phyloP scores from a whole-genome alignment of 2,329 filamentous ascomycete genomes.

The Aspergillus sp. region DNA sequence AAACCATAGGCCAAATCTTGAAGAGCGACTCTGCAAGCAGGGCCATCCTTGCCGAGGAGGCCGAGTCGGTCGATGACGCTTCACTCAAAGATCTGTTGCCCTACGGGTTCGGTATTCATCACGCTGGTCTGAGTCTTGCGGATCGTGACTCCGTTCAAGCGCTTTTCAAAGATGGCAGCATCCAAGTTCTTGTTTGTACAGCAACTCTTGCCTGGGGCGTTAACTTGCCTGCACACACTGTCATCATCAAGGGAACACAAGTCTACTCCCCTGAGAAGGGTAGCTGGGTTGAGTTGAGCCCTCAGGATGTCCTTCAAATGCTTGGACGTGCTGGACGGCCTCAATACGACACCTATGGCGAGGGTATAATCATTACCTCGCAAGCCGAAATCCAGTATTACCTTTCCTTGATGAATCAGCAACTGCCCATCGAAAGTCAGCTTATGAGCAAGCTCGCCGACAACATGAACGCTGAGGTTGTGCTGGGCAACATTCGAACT shows the following conservation, averaged over 20 bases:
- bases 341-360: constrained; percentile 96
- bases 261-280: constrained; percentile 98
- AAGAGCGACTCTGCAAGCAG: constrained; percentile 89
- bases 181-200: constrained; percentile 95
- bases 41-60: constrained; percentile 84
- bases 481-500: constrained; percentile 87
- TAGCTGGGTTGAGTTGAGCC: constrained; percentile 96
- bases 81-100: constrained; percentile 93
- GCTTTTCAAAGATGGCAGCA: constrained; percentile 85
- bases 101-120: constrained; percentile 97
- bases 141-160: constrained; percentile 96
- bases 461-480: constrained; percentile 94
- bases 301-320: constrained; percentile 98
- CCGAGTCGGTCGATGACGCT: constrained; percentile 78
- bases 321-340: constrained; percentile 94
- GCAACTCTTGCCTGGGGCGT: constrained; percentile 99
- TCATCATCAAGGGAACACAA: constrained; percentile 98
- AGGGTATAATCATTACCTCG: constrained; percentile 98
- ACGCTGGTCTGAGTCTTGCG: constrained; percentile 94
- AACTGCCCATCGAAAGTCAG: constrained; percentile 96
- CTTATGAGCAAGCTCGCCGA: constrained; percentile 91
- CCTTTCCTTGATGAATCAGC: constrained; percentile 92
- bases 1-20: constrained; percentile 94
- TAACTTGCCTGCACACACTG: constrained; percentile 94
- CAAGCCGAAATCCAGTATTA: constrained; percentile 97